phyloP scores from a whole-genome alignment of 139 green algal species.

The Micractinium conductrix region DNA sequence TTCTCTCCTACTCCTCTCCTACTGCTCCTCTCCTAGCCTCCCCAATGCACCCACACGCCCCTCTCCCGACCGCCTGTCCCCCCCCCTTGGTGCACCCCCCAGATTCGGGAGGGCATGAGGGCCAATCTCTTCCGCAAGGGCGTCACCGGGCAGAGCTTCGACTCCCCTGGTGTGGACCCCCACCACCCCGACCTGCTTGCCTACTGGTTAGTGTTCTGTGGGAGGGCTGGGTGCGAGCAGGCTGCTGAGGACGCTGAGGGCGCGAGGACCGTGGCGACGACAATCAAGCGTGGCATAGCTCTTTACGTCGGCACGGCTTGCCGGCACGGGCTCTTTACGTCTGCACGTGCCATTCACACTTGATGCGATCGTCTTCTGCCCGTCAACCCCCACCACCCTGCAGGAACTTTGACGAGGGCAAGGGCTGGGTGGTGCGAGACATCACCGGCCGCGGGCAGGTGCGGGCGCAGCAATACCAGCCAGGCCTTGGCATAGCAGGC shows the following conservation, averaged over 20 bases:
- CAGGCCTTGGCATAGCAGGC: no score
- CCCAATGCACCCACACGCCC: no score
- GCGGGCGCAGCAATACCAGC: no score
- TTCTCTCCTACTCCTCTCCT: not conserved
- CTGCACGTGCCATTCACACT: not conserved
- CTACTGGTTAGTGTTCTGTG: constrained; percentile 58
- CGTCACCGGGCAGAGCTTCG: constrained; percentile 42
- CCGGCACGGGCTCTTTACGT: no score
- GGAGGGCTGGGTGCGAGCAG: not conserved
- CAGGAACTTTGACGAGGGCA: constrained; percentile 84
- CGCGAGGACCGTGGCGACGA: no score
- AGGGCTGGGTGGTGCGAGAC: constrained; percentile 75
- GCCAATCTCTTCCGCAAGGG: constrained; percentile 60
- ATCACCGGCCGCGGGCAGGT: constrained; percentile 75
- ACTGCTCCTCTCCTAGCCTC: not conserved
- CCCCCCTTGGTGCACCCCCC: not conserved
- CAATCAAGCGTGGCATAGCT: not conserved
- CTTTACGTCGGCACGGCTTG: no score
- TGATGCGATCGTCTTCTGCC: no score
- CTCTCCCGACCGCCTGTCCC: not conserved
- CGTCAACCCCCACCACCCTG: not conserved
- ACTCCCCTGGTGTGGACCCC: constrained; percentile 53
- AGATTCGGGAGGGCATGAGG: constrained; percentile 65
- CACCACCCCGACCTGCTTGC: constrained; percentile 70
- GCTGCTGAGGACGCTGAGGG: no score